These are phyloP conservation scores for Lepidium aucheri DNA, from an alignment of 345 rosid species.

Conservation along the genomic window DNA sequence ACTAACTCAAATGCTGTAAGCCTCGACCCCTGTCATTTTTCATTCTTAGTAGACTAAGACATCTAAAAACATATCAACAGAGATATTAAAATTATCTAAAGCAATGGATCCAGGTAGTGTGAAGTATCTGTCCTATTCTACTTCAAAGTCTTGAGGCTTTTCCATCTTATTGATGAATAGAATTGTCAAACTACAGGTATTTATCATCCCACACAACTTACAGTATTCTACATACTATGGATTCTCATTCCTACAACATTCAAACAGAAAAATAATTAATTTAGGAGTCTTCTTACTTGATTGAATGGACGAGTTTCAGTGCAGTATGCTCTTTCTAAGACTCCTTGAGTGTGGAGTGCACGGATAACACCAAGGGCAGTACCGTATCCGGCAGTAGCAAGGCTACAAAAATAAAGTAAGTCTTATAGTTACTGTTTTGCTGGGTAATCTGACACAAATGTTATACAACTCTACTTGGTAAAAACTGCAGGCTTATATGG, in stretches of 20 bases:
- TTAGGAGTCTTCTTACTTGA: conserved; percentile 48
- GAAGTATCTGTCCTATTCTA: background rate
- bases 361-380: conserved; percentile 94
- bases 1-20: conserved; percentile 95
- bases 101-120: background rate
- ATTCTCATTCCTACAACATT: background rate
- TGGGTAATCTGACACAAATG: no score
- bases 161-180: background rate
- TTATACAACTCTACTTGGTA: no score
- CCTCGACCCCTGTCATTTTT: conserved; percentile 63
- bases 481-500: background rate
- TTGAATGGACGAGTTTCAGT: conserved; percentile 98
- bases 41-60: background rate
- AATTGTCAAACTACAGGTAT: background rate
- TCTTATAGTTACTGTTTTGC: background rate
- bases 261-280: background rate
- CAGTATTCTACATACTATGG: background rate
- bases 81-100: background rate
- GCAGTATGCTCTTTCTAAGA: conserved; percentile 78
- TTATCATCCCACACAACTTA: background rate
- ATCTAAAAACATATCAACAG: background rate
- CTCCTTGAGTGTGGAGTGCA: conserved; percentile 61
- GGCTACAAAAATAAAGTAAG: conserved; percentile 35
- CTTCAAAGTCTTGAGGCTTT: background rate
- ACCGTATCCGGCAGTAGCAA: conserved; percentile 98